Conservation (phyloP, 2,329 filamentous ascomycete species). For the Aspergillus arachidicola region DNA sequence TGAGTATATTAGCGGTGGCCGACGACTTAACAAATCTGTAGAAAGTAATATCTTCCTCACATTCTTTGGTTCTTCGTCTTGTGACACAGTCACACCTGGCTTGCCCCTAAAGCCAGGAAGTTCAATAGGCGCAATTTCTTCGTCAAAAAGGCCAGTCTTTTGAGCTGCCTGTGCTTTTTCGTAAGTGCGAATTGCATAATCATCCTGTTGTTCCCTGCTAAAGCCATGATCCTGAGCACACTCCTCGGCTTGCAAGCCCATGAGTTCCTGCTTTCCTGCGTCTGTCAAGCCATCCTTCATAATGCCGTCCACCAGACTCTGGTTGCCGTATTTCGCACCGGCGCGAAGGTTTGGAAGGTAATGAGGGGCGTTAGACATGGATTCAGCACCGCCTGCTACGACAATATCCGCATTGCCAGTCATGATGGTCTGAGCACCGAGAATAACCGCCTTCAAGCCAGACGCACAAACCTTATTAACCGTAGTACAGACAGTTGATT, state of each 20-base stretch:
- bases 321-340: conserved; percentile 92
- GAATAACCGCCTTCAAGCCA: conserved; percentile 87
- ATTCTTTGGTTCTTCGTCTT: conserved; percentile 96
- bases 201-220: conserved; percentile 83
- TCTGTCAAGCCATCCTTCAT: conserved; percentile 94
- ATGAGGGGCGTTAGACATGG: conserved; percentile 97
- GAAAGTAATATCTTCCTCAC: conserved; percentile 41
- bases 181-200: conserved; percentile 94
- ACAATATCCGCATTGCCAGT: conserved; percentile 91
- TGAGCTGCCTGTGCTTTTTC: conserved; percentile 88
- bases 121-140: conserved; percentile 88
- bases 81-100: conserved; percentile 75
- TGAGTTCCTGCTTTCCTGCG: conserved; percentile 88
- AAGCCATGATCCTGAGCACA: conserved; percentile 84
- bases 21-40: background rate
- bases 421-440: conserved; percentile 96
- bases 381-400: conserved; percentile 92
- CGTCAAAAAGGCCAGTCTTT: conserved; percentile 76
- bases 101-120: conserved; percentile 88
- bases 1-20: background rate
- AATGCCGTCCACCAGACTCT: conserved; percentile 84
- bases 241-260: conserved; percentile 91
- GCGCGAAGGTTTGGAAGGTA: conserved; percentile 86
- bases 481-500: conserved; percentile 82
- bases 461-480: conserved; percentile 99